Conservation (phyloP, 2,329 filamentous ascomycete species). For the Sporothrix inflata region DNA sequence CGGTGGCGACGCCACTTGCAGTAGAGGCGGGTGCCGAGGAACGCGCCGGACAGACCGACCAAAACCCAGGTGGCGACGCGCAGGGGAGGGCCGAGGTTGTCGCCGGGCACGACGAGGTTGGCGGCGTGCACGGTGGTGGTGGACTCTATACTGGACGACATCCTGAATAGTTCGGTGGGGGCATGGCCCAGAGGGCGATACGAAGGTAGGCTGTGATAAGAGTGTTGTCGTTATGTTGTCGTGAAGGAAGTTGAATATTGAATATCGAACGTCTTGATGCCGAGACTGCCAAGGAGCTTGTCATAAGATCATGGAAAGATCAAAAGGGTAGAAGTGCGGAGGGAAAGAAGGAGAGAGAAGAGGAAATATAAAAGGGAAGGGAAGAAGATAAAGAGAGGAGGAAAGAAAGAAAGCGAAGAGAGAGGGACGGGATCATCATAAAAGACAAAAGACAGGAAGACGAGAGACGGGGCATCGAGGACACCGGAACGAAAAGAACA, state of each 20-base stretch:
- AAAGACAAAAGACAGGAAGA: neutral
- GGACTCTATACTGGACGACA: neutral
- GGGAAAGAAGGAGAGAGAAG: neutral
- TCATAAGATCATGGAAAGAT: neutral
- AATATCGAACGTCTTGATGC: neutral
- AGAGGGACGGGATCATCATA: conserved; percentile 1
- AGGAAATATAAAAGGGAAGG: neutral
- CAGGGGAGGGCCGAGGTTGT: neutral
- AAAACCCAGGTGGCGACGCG: neutral
- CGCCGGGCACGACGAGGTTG: neutral
- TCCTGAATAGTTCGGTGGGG: neutral
- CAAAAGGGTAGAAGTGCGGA: neutral
- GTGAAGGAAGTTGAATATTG: neutral
- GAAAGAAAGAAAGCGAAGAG: neutral
- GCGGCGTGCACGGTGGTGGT: neutral
- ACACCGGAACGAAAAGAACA: neutral
- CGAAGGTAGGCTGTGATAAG: neutral
- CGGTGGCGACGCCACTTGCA: conserved; percentile 37
- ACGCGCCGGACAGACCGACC: neutral
- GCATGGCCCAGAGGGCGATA: neutral
- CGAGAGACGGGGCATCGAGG: neutral
- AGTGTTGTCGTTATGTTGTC: neutral
- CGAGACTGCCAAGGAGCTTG: neutral
- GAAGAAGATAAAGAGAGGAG: neutral
- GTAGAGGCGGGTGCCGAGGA: conserved; percentile 36